These are phyloP conservation scores for Crassisporium funariophilum DNA, from an alignment of 768 basidiomycete species.

Conservation along the genomic window DNA sequence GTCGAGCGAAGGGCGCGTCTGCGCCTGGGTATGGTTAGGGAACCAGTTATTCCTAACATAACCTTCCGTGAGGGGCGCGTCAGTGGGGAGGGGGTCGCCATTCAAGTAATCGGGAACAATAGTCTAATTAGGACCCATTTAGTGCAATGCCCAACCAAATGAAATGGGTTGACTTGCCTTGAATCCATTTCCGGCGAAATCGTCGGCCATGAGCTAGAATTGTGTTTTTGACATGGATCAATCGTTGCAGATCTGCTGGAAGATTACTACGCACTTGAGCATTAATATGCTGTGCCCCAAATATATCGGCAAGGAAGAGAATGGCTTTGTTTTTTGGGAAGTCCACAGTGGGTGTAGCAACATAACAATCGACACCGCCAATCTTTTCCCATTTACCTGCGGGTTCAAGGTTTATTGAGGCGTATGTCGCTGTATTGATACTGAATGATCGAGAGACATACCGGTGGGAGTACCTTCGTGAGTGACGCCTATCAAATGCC, in stretches of 20 bases:
- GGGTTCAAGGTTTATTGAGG: too few species aligned
- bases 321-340: conserved; percentile 59
- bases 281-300: conserved; percentile 52
- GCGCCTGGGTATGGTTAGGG: conserved; percentile 35
- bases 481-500: conserved; percentile 53
- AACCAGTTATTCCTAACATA: conserved; percentile 48
- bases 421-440: too few species aligned
- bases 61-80: conserved; percentile 37
- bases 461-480: conserved; percentile 53
- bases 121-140: conserved; percentile 25
- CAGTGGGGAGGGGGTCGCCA: conserved; percentile 41
- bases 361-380: conserved; percentile 51
- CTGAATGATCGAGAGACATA: too few species aligned
- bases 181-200: conserved; percentile 48
- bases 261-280: conserved; percentile 42
- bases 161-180: conserved; percentile 30
- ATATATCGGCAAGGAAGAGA: conserved; percentile 55
- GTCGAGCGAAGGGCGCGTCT: conserved; percentile 53
- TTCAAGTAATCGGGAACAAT: conserved; percentile 44
- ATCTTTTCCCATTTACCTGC: conserved; percentile 52
- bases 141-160: not conserved
- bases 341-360: conserved; percentile 51
- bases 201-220: conserved; percentile 43
- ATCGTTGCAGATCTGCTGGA: too few species aligned
- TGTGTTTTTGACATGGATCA: too few species aligned